These are phyloP conservation scores for Mytilinidion resinicola DNA, from an alignment of 495 filamentous ascomycete species.

Conservation along the genomic window DNA sequence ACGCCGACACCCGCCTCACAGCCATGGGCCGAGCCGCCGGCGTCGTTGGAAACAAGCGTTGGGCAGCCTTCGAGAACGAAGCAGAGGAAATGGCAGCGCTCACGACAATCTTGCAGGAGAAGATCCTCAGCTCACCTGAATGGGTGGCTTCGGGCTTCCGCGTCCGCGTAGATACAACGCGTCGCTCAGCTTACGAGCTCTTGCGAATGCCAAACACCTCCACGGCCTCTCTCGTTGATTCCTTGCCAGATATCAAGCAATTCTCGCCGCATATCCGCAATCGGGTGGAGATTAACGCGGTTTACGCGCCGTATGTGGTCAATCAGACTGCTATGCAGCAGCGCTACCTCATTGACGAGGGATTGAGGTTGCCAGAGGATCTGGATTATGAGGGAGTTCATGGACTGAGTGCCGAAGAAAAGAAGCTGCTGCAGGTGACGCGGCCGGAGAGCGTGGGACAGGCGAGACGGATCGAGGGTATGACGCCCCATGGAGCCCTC, in stretches of 20 bases:
- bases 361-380: conserved; percentile 62
- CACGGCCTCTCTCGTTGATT: conserved; percentile 46
- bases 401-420: conserved; percentile 76
- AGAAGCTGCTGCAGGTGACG: conserved; percentile 57
- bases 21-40: conserved; percentile 68
- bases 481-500: conserved; percentile 57
- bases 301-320: conserved; percentile 77
- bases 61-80: conserved; percentile 60
- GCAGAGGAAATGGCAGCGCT: conserved; percentile 60
- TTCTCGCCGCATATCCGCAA: conserved; percentile 52
- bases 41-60: conserved; percentile 71
- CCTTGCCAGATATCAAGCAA: conserved; percentile 37
- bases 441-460: conserved; percentile 80
- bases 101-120: conserved; percentile 49
- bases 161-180: conserved; percentile 52
- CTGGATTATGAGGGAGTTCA: conserved; percentile 67
- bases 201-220: conserved; percentile 55
- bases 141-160: conserved; percentile 68
- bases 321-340: conserved; percentile 59
- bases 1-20: conserved; percentile 85
- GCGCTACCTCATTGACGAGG: conserved; percentile 69
- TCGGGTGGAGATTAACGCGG: conserved; percentile 70
- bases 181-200: conserved; percentile 67
- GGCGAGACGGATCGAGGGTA: conserved; percentile 80
- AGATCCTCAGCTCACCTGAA: conserved; percentile 46